phyloP scores from a whole-genome alignment of 2,329 filamentous ascomycete species.

The Chrysosporium queenslandicum region DNA sequence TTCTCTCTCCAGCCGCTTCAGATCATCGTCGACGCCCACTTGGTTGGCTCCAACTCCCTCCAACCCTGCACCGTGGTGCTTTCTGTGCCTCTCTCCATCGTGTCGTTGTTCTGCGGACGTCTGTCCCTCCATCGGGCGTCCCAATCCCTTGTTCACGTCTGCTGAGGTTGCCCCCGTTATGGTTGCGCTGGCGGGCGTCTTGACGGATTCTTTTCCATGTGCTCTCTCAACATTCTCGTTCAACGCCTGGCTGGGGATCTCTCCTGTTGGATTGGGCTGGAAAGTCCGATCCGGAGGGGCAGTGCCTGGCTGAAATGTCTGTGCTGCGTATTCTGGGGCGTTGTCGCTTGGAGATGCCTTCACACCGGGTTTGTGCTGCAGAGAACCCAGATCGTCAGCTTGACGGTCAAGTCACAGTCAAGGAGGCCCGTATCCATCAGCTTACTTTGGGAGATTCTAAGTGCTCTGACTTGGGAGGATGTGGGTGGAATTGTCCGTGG shows the following conservation, averaged over 20 bases:
- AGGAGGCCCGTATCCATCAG: neutral
- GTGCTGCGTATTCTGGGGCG: constrained; percentile 54
- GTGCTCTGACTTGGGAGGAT: neutral
- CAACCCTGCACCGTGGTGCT: constrained; percentile 35
- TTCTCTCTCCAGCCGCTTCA: constrained; percentile 8
- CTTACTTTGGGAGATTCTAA: constrained; percentile 5
- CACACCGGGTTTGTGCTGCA: constrained; percentile 54
- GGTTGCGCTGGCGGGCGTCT: constrained; percentile 39
- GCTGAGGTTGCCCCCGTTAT: constrained; percentile 44
- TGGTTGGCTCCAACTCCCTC: constrained; percentile 36
- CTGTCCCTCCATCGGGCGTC: constrained; percentile 44
- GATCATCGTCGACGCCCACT: neutral
- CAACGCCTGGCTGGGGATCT: constrained; percentile 33
- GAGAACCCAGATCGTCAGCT: neutral
- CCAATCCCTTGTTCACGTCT: constrained; percentile 46
- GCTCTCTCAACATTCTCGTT: constrained; percentile 32
- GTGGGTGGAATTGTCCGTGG: constrained; percentile 9
- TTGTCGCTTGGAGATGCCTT: constrained; percentile 46
- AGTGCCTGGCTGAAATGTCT: constrained; percentile 53
- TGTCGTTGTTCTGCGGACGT: constrained; percentile 40
- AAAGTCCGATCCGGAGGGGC: constrained; percentile 48
- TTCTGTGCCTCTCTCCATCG: constrained; percentile 36
- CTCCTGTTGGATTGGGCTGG: constrained; percentile 33
- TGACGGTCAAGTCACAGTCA: no score
- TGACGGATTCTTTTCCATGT: constrained; percentile 34